Conservation (phyloP, 495 filamentous ascomycete species). For the Elasticomyces elasticus region DNA sequence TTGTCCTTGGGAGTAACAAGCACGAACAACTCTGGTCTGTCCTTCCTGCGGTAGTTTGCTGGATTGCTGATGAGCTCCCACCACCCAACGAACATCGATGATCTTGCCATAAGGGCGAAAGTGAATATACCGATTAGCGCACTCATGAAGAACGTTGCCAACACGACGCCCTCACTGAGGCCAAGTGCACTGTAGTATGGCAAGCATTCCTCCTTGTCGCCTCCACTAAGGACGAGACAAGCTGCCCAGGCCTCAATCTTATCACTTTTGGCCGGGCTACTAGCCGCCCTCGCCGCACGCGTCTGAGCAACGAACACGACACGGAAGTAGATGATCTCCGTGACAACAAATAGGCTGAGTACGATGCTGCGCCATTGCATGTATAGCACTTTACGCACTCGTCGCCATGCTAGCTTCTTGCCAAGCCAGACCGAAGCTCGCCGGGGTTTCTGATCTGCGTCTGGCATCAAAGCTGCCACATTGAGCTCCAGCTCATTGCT, state of each 20-base stretch:
- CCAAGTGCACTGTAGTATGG: slow-evolving; percentile 21
- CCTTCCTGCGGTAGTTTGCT: not conserved
- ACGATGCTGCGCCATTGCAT: slow-evolving; percentile 31
- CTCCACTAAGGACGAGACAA: slow-evolving; percentile 24
- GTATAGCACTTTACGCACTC: slow-evolving; percentile 24
- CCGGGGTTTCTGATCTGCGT: not conserved
- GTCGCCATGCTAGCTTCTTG: slow-evolving; percentile 17
- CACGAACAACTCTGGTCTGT: not conserved
- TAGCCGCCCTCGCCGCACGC: slow-evolving; percentile 5
- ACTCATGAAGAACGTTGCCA: slow-evolving; percentile 22
- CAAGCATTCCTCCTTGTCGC: slow-evolving; percentile 28
- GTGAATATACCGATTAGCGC: slow-evolving; percentile 26
- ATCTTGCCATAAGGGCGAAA: slow-evolving; percentile 30
- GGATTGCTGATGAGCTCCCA: slow-evolving; percentile 19
- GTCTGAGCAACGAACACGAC: slow-evolving; percentile 25
- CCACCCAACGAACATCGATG: slow-evolving; percentile 31
- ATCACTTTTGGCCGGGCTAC: slow-evolving; percentile 14
- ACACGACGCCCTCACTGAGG: slow-evolving; percentile 6
- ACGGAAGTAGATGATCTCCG: slow-evolving; percentile 27
- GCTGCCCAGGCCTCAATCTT: slow-evolving; percentile 18
- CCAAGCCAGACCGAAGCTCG: not conserved
- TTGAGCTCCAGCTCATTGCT: not conserved
- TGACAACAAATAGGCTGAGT: slow-evolving; percentile 24
- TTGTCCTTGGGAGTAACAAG: not conserved
- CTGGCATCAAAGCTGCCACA: not conserved